Evolutionary conservation across 257 asterid species (phyloP), one percentile per base, ranked within the genome.

Genomic region (Gynochthodes officinalis): DNA sequence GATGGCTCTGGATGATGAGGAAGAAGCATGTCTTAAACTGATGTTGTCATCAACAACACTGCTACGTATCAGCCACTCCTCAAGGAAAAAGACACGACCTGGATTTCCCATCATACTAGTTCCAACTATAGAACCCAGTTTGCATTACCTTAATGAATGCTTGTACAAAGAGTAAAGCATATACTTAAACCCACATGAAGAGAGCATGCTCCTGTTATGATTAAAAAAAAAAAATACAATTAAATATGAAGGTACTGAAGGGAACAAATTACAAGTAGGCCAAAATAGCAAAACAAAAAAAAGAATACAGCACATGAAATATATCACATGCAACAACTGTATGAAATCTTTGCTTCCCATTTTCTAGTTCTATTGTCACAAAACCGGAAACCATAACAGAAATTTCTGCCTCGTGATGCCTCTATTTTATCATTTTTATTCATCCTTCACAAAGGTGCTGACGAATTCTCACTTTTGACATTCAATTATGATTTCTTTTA

Each of bases 51-150:
- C 77, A 74, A 68, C 81, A 39, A 72, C 58, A 58, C 76, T 70
- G 74, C 69, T 69, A 65, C 75, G 84, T 71, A 70, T 79, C 78
- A 94, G 73, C 98, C 98, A 91, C 77, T 91, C 96, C 76, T 94
- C 99, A 48, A 94, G 95, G 80, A 91, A 88, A 74, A 88, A 75
- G 37, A 77, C 72, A 65, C 78, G 89, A 60, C 79, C 73, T 70
- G 77, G 95, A 74, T 77, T 90, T 39, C 90, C 92, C 97, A 93
- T 93, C 76, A 27, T 76, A 70, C 69, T 18, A 67, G 64, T 70
- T 59, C 61, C 69, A 78, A 71, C 86, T 79, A 85, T 77, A 86
- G 76, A 77, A 75, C 35, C 61, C 39, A 48, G 15, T 61, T 39
- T 33, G 58, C 44, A 2, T 23, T 44, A 33, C 44, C 55, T 49